A percentile compares a stretch with the other conserved stretches of the same genome.
These are phyloP conservation scores for Entonaema liquescens DNA, from an alignment of 495 filamentous ascomycete genomes.

Conservation along the genomic window DNA sequence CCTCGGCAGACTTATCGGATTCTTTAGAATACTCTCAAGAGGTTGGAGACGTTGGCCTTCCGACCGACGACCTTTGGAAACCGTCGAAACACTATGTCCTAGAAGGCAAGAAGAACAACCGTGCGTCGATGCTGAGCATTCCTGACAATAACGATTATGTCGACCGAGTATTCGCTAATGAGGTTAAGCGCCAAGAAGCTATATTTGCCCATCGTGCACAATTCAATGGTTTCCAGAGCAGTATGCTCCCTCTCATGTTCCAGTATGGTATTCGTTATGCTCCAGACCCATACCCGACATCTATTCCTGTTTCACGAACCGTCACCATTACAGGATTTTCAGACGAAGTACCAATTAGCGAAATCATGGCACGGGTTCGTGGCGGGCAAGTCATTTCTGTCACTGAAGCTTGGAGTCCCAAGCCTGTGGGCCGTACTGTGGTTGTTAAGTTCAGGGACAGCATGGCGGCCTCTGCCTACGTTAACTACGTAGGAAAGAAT, in stretches of 20 bases:
- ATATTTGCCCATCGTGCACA: background rate
- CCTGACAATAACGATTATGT: background rate
- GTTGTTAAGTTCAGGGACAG: constrained; percentile 9
- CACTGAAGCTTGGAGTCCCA: background rate
- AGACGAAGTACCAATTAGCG: background rate
- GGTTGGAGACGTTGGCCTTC: background rate
- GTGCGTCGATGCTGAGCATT: background rate
- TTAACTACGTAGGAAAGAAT: background rate
- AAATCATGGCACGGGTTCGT: constrained; percentile 15
- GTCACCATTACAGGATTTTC: constrained; percentile 15
- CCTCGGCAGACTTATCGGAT: background rate
- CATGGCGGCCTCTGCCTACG: background rate
- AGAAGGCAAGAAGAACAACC: background rate
- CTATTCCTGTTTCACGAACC: constrained; percentile 3
- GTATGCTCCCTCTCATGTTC: background rate
- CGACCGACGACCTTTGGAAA: background rate
- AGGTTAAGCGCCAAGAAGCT: background rate
- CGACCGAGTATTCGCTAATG: background rate
- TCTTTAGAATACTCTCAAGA: background rate
- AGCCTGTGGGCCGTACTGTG: constrained; percentile 2
- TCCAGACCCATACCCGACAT: background rate
- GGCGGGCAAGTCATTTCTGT: constrained; percentile 18
- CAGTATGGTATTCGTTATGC: constrained; percentile 16
- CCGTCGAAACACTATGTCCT: background rate
- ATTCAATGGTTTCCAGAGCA: too few species aligned